Conservation (phyloP, 2,329 filamentous ascomycete genomes). For the Trichoderma sp. region DNA sequence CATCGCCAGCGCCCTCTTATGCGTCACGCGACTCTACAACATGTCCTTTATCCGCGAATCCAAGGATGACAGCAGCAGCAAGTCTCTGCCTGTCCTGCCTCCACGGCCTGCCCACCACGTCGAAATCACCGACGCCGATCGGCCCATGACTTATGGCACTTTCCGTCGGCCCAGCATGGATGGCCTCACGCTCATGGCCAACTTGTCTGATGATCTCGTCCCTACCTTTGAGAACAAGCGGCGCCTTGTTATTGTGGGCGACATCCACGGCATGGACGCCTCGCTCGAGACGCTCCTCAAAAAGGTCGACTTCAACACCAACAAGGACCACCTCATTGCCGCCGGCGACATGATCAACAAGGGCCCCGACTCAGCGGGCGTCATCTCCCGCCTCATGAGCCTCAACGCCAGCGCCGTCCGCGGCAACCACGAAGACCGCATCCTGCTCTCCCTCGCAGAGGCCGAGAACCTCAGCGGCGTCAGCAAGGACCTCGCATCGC, state of each 20-base stretch:
- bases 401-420: slow-evolving; percentile 79
- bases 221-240: slow-evolving; percentile 46
- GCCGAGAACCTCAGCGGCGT: slow-evolving; percentile 33
- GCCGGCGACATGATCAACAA: slow-evolving; percentile 82
- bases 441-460: slow-evolving; percentile 65
- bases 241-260: slow-evolving; percentile 79
- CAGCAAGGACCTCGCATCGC: slow-evolving; percentile 33
- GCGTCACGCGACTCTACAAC: slow-evolving; percentile 37
- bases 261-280: slow-evolving; percentile 84
- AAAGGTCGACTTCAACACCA: slow-evolving; percentile 61
- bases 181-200: slow-evolving; percentile 35
- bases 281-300: slow-evolving; percentile 67
- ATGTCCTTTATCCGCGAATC: slow-evolving; percentile 15
- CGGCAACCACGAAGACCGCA: slow-evolving; percentile 88
- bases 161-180: slow-evolving; percentile 43
- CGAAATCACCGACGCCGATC: slow-evolving; percentile 35
- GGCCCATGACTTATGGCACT: slow-evolving; percentile 46
- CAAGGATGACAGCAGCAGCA: background rate
- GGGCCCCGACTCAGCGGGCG: slow-evolving; percentile 78
- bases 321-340: slow-evolving; percentile 71
- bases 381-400: slow-evolving; percentile 73
- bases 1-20: slow-evolving; percentile 39
- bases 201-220: slow-evolving; percentile 36
- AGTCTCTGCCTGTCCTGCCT: background rate
- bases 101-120: slow-evolving; percentile 17